Conservation (phyloP, 2,329 filamentous ascomycete genomes). For the Paraphoma chrysanthemicola region DNA sequence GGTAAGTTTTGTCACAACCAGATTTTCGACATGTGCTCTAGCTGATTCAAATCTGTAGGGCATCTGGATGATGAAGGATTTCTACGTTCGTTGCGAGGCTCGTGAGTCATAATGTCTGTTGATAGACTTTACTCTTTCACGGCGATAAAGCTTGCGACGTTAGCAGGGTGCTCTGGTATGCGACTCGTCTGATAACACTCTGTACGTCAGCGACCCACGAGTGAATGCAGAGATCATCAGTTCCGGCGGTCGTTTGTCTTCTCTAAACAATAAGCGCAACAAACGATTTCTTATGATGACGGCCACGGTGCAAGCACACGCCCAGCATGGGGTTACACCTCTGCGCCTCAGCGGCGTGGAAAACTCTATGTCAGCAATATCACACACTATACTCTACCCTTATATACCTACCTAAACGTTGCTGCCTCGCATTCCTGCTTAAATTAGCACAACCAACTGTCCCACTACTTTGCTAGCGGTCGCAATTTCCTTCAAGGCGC, state of each 20-base stretch:
- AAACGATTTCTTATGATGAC: no score
- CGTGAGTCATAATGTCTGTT: neutral
- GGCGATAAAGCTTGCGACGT: neutral
- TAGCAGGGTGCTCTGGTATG: no score
- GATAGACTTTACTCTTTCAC: neutral
- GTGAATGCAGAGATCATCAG: neutral
- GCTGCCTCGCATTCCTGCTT: no score
- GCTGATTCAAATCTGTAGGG: constrained; percentile 10
- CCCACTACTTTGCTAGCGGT: no score
- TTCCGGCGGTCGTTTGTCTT: neutral
- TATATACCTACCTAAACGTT: no score
- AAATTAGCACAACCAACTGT: no score
- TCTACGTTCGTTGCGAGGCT: constrained; percentile 9
- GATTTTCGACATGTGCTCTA: neutral
- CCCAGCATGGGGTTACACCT: neutral
- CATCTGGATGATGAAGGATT: constrained; percentile 18
- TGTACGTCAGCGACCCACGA: neutral
- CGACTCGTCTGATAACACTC: no score
- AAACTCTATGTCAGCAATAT: neutral
- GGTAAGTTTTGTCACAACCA: constrained; percentile 3
- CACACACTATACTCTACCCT: neutral
- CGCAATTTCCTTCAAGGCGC: no score
- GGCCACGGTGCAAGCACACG: neutral
- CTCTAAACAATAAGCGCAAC: neutral
- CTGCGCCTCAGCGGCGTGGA: neutral